Base-by-base conservation (phyloP, 2,329 filamentous ascomycete species). In the Botrytis fragariae region DNA sequence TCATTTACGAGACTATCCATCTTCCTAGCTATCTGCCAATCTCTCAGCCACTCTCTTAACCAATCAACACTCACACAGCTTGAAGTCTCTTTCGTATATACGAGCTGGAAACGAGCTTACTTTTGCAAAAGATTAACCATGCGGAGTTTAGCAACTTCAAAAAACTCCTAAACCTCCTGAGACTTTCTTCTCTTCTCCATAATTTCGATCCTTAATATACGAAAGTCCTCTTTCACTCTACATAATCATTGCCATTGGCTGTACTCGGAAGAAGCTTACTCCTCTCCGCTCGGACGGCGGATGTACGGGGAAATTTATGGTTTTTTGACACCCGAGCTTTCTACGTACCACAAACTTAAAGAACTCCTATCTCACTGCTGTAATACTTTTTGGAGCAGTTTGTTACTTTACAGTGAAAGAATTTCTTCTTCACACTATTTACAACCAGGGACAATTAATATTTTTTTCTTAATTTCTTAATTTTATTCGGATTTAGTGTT, bases 201-300 rank as follows among this genome's bases (percentile, higher is more conserved):
- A 29, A n/a, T 54, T 54, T 54, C 25, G n/a, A 16, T 54, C 51
- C 51, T 54, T 54, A 18, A 54, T 54, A 16, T 29, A 54, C 12
- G 6, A 7, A 54, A 29, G n/a, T 29, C 29, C 12, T 62, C 16
- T 62, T 62, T 42, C 37, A 42, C 42, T 42, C 37, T 25, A 42
- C 16, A 25, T 20, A n/a, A 20, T 18, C n/a, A 63, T 63, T 44
- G 9, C 14, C n/a, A 63, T 63, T 63, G 61, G 61, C n/a, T 63
- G 39, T 9, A 44, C n/a, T 42, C 61, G 61, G 61, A 45, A 63
- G 61, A 63, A 29, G 61, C 61, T 63, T 63, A 63, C n/a, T 29
- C 7, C 25, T 64, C 9, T 64, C 37, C n/a, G 37, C n/a, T 8
- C 3, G 0, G 51, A 29, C 51, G 51, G 51, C 51, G 61, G 37